Conservation (phyloP, 768 basidiomycete genomes). For the Termitomyces sp. region DNA sequence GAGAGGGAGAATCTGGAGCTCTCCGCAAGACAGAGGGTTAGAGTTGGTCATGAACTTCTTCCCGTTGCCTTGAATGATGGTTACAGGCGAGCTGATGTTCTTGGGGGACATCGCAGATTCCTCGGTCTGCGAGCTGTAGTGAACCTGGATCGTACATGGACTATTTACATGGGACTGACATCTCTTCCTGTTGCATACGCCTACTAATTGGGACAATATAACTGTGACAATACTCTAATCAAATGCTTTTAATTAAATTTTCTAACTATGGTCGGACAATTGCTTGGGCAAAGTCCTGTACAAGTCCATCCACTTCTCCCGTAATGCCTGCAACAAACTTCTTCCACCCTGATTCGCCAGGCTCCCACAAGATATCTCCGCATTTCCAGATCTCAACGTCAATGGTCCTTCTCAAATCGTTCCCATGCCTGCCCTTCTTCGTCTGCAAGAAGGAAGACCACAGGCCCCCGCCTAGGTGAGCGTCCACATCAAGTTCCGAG, state of each 20-base stretch:
- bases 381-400: constrained; percentile 22
- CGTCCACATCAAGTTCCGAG: constrained; percentile 19
- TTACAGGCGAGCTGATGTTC: constrained; percentile 46
- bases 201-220: not conserved
- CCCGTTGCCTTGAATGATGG: constrained; percentile 36
- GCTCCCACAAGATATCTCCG: constrained; percentile 18
- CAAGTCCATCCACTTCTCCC: constrained; percentile 18
- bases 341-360: constrained; percentile 21
- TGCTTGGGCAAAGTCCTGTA: constrained; percentile 17
- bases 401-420: constrained; percentile 15
- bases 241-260: not conserved
- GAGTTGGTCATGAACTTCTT: constrained; percentile 35
- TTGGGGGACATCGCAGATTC: constrained; percentile 44
- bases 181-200: constrained; percentile 28
- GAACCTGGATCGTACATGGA: constrained; percentile 38
- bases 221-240: no score
- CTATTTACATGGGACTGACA: constrained; percentile 43
- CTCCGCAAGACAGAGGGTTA: constrained; percentile 33
- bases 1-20: constrained; percentile 15
- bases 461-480: constrained; percentile 18
- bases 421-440: constrained; percentile 17
- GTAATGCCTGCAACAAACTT: constrained; percentile 17
- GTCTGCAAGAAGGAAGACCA: constrained; percentile 19
- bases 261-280: constrained; percentile 15
- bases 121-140: constrained; percentile 40